Evolutionary conservation across 192 early-diverging fungal species (phyloP).

Genomic region (Geranomyces michiganensis): DNA sequence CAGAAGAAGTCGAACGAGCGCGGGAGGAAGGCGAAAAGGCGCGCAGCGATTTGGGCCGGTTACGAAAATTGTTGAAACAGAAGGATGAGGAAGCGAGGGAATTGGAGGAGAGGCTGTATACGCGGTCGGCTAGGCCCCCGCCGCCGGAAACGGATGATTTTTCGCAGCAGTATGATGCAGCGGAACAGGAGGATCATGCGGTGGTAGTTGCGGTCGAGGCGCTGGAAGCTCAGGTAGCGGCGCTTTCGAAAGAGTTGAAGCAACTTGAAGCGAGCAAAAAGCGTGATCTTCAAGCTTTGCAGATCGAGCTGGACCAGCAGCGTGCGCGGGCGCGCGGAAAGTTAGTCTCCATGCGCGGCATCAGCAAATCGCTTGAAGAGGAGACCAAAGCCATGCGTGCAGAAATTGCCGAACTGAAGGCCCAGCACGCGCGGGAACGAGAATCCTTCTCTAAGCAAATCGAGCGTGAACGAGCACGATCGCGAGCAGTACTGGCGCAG

Average conservation of each 20-base stretch:
- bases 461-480: background rate
- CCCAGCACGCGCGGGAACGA: background rate
- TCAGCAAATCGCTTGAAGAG: background rate
- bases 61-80: conserved; percentile 14
- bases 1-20: background rate
- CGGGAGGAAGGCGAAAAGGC: conserved; percentile 14
- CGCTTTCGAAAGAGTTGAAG: background rate
- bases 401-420: background rate
- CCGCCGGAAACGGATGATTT: conserved; percentile 25
- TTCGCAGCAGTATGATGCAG: conserved; percentile 21
- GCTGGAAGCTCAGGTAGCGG: background rate
- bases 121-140: background rate
- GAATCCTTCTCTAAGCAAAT: background rate
- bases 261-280: background rate
- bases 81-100: conserved; percentile 9
- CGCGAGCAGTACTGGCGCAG: background rate
- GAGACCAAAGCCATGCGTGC: background rate
- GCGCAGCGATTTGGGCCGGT: conserved; percentile 16
- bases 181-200: background rate
- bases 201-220: background rate
- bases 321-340: background rate
- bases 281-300: background rate
- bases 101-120: conserved; percentile 15
- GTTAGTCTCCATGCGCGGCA: background rate
- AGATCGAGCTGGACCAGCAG: conserved; percentile 4